Evolutionary conservation across 139 green algal genomes (phyloP), one percentile per base, ranked within the genome.

Genomic region (Monoraphidium neglectum): DNA sequence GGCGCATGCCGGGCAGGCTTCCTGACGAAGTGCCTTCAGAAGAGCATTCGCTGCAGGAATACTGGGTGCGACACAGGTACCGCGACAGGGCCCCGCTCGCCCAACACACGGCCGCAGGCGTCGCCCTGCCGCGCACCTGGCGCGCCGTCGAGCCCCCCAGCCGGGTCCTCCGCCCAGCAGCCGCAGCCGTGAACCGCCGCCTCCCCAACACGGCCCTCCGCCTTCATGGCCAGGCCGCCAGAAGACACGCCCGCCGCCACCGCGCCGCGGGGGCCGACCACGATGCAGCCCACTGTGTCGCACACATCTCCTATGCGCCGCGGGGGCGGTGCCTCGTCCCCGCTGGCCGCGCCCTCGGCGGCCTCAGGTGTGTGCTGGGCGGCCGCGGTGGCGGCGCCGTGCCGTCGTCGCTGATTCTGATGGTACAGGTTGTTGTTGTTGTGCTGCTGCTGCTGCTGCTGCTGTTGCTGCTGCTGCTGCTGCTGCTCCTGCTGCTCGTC

Each of bases 141-240:
- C 43, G 43, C 8, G 8, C 43, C 43, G 43, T 12, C 43, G 43
- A 8, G 8, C 8, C 43, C 43, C 43, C 8, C 8, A 12, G 8
- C 43, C 43, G 43, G 43, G 43, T 91, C 35, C 36, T 77, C 35
- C 12, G 92, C 93, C 89, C 90, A 97, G 75, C 90, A 97, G 51
- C 93, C 93, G n/a, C 79, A 84, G 18, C 89, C 93, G 40, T 84
- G 87, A 38, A 91, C 47, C 3, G 92, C 94, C 26, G 93, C 93
- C 83, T 97, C 93, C 0, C 93, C 93, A 6, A 97, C 84, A 1
- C 93, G 76, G 1, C 93, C 93, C 0, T 81, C 63, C 32, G 65
- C 35, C 77, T 97, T 97, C 76, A 97, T 68, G 0, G 88, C 89
- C 54, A 97, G 93, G 63, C 93, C 93, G 3, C 93, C 93, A 33